Base-by-base conservation (phyloP, 2,329 filamentous ascomycete species). In the Arthrinium puccinioides region DNA sequence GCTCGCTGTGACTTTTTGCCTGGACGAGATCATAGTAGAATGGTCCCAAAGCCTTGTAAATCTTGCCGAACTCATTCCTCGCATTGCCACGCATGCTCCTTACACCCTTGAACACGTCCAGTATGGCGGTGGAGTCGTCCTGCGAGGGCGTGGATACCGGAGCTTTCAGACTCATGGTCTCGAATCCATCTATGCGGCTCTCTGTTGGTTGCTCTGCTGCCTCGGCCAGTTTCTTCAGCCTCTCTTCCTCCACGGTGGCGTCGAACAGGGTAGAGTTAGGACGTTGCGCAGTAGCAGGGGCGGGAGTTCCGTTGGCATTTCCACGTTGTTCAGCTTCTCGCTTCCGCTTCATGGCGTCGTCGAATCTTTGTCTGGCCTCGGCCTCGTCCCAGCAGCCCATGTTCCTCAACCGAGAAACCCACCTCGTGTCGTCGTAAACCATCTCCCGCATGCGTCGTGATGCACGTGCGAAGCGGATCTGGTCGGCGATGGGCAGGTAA, bases 401-500 rank as follows among this genome's bases (percentile, higher is more conserved):
- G 41, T 74, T 80, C 56, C 84, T 84, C 38, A 98, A 63, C 45
- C 86, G 76, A 45, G 86, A 79, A 26, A 97, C 84, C 92, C 92
- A 98, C 66, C 90, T 76, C 34, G 88, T 87, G 60, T 98, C 92
- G 59, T 98, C 92, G 62, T 97, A 98, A 4, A 96, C 89, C 89
- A 98, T 98, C 63, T 98, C 92, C 56, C 84, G 83, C 73, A 97
- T 78, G 43, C 87, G 84, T 55, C 78, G 84, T 41, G 87, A 95
- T 18, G 85, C 81, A 45, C 83, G 81, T 30, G 92, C 90, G 56
- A 87, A 90, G 48, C 80, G 79, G 57, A 97, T 76, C 52, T 94
- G 81, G 59, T 96, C 90, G 42, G 82, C 68, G 20, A 95, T 75
- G 26, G 87, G 84, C 26, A 97, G 77, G 64, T 94, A 88, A 56